A percentile compares a stretch with the other conserved stretches of the same genome.
These are phyloP conservation scores for Penicillium sp. DNA, from an alignment of 2,329 filamentous ascomycete genomes.

Conservation along the genomic window DNA sequence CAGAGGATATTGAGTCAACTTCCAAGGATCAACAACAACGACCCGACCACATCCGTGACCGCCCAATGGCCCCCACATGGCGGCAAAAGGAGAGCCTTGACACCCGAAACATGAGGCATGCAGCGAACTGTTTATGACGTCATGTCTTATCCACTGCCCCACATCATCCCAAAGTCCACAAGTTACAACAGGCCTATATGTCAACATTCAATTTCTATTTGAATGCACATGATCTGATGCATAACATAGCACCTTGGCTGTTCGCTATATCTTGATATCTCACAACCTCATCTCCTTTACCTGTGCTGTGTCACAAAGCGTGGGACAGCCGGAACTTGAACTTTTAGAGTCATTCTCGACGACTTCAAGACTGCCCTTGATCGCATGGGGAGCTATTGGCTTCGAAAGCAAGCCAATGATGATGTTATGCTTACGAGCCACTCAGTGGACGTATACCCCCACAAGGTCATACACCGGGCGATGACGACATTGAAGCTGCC, in stretches of 20 bases:
- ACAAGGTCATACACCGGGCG: not conserved
- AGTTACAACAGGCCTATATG: not conserved
- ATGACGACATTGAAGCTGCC: conserved; percentile 10
- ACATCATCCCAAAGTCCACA: not conserved
- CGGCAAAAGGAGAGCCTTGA: not conserved
- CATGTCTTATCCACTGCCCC: not conserved
- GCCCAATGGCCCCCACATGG: not conserved
- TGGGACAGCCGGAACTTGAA: not conserved
- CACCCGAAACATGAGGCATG: not conserved
- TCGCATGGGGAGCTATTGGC: conserved; percentile 34
- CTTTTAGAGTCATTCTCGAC: conserved; percentile 57
- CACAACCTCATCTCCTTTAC: not conserved
- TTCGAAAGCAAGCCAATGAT: conserved; percentile 28
- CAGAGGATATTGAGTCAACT: not conserved
- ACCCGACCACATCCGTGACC: not conserved
- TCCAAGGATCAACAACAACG: not conserved
- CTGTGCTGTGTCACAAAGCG: not conserved
- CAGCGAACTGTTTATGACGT: not conserved
- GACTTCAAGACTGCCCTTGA: conserved; percentile 65
- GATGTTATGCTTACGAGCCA: conserved; percentile 16
- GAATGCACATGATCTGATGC: too few relatives aligned
- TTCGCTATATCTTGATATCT: not conserved
- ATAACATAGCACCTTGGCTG: not conserved
- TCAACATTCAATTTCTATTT: too few relatives aligned
- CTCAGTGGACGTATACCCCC: not conserved